Evolutionary conservation across 164 flowering plant species (phyloP), one percentile per base, ranked within the genome.

Genomic region (Stephania japonica): DNA sequence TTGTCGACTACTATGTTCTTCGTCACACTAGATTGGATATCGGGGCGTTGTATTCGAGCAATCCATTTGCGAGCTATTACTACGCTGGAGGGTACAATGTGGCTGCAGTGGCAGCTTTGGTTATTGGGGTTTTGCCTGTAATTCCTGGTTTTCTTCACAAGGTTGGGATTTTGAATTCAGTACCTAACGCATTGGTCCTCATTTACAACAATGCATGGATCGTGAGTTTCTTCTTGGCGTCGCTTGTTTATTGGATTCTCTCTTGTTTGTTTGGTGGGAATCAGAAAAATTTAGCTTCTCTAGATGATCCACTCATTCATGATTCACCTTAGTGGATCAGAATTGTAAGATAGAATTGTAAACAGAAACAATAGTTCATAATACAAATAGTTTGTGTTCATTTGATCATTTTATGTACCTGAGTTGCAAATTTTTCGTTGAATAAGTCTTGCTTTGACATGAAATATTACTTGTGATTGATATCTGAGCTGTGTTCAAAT

Each of bases 131-230:
- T 76, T 77, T 89, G 83, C 99, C 97, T 1, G 97, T 91, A 74
- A 69, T 92, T 43, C 99, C 99, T 1, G 97, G 99, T 13, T 86
- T 94, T 32, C 78, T 94, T 78, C 81, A 88, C n/a, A 92, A 90
- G 72, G 83, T 90, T 12, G 97, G 95, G 38, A 23, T 86, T 10
- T 1, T 90, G 41, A 26, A 69, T 50, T 65, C 83, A 7, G 72
- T 87, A 24, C 73, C 92, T 0, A 70, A 80, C 3, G 44, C 56
- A 0, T 88, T 87, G 72, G 72, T 68, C 0, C 72, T 77, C 12
- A 78, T 92, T 10, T 94, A 94, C 78, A 84, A 89, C 85, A 89
- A 86, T 83, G 91, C 97, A 43, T 94, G 97, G 99, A 90, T 94
- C 69, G 69, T 91, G 65, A 84, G 97, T 81, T 90, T 90, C 84